A percentile compares a stretch with the other conserved stretches of the same genome.
phyloP scores from a whole-genome alignment of 2,329 filamentous ascomycete species.

The Fusarium nurragi region DNA sequence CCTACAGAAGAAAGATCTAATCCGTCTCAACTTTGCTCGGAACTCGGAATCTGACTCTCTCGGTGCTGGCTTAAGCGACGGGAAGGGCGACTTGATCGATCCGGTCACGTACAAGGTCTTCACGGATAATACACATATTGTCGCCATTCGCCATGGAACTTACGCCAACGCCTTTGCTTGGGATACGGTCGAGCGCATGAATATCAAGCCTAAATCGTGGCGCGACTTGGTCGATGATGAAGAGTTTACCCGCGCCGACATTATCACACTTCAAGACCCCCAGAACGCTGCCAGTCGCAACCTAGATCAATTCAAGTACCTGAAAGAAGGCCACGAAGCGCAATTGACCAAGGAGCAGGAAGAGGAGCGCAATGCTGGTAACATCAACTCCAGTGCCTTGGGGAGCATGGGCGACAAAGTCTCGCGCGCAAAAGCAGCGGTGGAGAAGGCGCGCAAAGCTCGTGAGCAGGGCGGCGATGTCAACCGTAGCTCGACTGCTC shows the following conservation, averaged over 20 bases:
- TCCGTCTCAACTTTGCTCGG: slow-evolving; percentile 90
- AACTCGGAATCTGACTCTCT: slow-evolving; percentile 76
- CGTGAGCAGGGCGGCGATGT: slow-evolving; percentile 69
- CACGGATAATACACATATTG: slow-evolving; percentile 97
- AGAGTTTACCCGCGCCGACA: slow-evolving; percentile 87
- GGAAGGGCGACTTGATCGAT: slow-evolving; percentile 85
- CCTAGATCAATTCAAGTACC: slow-evolving; percentile 86
- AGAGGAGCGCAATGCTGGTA: slow-evolving; percentile 70
- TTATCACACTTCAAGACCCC: slow-evolving; percentile 95
- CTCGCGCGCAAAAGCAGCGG: slow-evolving; percentile 87
- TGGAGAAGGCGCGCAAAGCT: slow-evolving; percentile 86
- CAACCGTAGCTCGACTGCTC: slow-evolving; percentile 61
- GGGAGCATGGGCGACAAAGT: slow-evolving; percentile 85
- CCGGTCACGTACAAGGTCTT: slow-evolving; percentile 98
- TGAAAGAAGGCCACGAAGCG: slow-evolving; percentile 81
- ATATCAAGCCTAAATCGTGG: slow-evolving; percentile 98
- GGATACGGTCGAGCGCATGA: slow-evolving; percentile 94
- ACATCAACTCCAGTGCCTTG: slow-evolving; percentile 81
- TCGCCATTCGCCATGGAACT: slow-evolving; percentile 79
- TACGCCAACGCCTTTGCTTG: slow-evolving; percentile 97
- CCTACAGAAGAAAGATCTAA: slow-evolving; percentile 81
- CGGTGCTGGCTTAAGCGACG: slow-evolving; percentile 59
- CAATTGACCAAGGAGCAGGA: slow-evolving; percentile 76
- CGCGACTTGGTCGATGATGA: slow-evolving; percentile 86
- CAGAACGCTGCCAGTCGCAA: slow-evolving; percentile 87